phyloP scores from a whole-genome alignment of 257 asterid genomes.

The Penstemon barbatus region DNA sequence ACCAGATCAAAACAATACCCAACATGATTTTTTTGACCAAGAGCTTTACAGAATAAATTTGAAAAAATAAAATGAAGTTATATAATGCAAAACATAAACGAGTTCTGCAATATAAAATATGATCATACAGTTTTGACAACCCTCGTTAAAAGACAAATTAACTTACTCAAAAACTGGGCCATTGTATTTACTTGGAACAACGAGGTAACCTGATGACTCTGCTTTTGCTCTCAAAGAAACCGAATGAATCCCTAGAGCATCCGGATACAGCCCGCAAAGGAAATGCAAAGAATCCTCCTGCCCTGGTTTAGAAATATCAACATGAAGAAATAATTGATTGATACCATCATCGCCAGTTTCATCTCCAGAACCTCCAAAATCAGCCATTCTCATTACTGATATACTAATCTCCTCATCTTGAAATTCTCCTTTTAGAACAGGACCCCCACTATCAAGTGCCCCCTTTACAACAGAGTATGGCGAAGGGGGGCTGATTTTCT shows the following conservation, averaged over 20 bases:
- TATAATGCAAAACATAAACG: slow-evolving; percentile 1
- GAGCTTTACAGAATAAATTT: background rate
- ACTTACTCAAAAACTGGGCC: slow-evolving; percentile 94
- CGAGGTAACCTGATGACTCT: slow-evolving; percentile 55
- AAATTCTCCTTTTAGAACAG: slow-evolving; percentile 68
- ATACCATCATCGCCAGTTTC: slow-evolving; percentile 46
- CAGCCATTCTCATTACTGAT: slow-evolving; percentile 75
- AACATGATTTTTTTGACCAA: background rate
- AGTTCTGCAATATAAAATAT: background rate
- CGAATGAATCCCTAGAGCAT: slow-evolving; percentile 95
- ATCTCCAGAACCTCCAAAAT: slow-evolving; percentile 59
- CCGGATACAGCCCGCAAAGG: slow-evolving; percentile 91
- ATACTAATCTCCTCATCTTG: slow-evolving; percentile 73
- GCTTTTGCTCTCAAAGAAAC: slow-evolving; percentile 65
- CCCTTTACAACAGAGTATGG: slow-evolving; percentile 85
- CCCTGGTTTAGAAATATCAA: slow-evolving; percentile 80
- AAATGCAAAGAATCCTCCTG: slow-evolving; percentile 66
- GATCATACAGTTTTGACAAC: background rate
- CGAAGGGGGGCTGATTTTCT: slow-evolving; percentile 91
- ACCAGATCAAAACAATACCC: slow-evolving; percentile 2
- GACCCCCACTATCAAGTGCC: slow-evolving; percentile 73
- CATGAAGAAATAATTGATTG: slow-evolving; percentile 78
- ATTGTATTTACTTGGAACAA: slow-evolving; percentile 52
- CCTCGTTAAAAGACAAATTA: slow-evolving; percentile 12
- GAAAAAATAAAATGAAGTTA: background rate